A percentile compares a stretch with the other conserved stretches of the same genome.
phyloP scores from a whole-genome alignment of 2,329 filamentous ascomycete species.

The Verticillium alfalfae region DNA sequence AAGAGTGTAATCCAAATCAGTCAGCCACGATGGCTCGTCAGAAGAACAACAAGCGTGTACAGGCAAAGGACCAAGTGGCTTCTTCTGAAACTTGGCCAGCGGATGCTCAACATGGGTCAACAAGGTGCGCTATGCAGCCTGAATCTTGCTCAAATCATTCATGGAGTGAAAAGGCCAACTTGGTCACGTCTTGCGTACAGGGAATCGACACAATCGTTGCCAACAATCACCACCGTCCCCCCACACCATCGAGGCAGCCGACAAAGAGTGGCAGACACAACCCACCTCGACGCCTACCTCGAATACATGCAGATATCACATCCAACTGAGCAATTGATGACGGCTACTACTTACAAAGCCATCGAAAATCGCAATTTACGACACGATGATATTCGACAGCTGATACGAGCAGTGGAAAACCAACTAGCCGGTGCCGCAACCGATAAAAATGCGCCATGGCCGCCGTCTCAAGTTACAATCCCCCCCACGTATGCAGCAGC shows the following conservation, averaged over 20 bases:
- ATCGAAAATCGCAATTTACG: neutral
- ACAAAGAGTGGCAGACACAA: neutral
- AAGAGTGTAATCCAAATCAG: no score
- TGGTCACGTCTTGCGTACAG: neutral
- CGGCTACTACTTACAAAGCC: neutral
- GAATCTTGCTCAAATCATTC: no score
- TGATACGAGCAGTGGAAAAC: neutral
- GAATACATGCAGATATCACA: neutral
- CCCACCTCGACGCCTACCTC: neutral
- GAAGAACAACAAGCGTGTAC: neutral
- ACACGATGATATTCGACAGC: neutral
- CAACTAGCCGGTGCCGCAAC: neutral
- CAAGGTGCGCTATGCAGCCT: neutral
- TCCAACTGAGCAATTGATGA: neutral
- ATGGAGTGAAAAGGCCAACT: neutral
- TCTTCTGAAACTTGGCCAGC: neutral
- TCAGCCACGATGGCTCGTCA: neutral
- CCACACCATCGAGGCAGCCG: neutral
- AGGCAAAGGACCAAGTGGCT: neutral
- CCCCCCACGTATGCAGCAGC: no score
- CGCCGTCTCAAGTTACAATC: no score
- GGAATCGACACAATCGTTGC: neutral
- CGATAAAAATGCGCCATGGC: no score
- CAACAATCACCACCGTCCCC: neutral
- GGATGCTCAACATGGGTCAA: neutral